Evolutionary conservation across 768 basidiomycete genomes (phyloP), one percentile per base, ranked within the genome.

Genomic region (Dictyophora rubrovolvata): DNA sequence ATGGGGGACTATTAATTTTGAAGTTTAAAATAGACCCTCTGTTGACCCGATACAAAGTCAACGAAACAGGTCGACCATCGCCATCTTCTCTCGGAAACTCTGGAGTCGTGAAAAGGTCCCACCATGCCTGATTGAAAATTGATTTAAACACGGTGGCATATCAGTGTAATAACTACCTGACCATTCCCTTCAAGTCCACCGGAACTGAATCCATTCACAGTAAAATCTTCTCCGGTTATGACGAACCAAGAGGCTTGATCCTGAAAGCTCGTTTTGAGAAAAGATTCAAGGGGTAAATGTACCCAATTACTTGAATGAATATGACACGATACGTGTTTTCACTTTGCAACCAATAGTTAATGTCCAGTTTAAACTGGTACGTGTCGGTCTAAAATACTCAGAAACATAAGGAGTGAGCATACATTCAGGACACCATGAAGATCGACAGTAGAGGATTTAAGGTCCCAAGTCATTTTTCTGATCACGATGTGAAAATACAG

Each of bases 201-300:
- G 0, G 70, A 72, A 63, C 75, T 74, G 65, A 82, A 78, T 3
- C 76, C 82, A 65, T 83, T 77, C 61, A 83, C 74, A 16, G 70
- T 70, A 59, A 83, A 83, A 69, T 82, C 74, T 33, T 69, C 69
- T 2, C 81, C 82, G 4, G 80, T 80, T 37, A 84, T 71, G 53
- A 83, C 78, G 63, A 84, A 84, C 80, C 81, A 83, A 6, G 82
- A 83, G 1, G 82, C 79, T 71, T 84, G 83, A 62, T 70, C 76
- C 79, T 83, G 46, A 17, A 1, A 22, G 35, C 48, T 17, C 11
- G 23, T 47, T 54, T 33, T 11, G 42, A 0, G 20, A 28, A 18
- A 1, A 1, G 1, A 54, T 21, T 53, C 34, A 5, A 48, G 1
- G 52, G 53, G 22, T 20, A 5, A 1, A 28, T 20, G 16, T 36